phyloP scores from a whole-genome alignment of 495 filamentous ascomycete genomes.

The Lasiosphaeria ovina region DNA sequence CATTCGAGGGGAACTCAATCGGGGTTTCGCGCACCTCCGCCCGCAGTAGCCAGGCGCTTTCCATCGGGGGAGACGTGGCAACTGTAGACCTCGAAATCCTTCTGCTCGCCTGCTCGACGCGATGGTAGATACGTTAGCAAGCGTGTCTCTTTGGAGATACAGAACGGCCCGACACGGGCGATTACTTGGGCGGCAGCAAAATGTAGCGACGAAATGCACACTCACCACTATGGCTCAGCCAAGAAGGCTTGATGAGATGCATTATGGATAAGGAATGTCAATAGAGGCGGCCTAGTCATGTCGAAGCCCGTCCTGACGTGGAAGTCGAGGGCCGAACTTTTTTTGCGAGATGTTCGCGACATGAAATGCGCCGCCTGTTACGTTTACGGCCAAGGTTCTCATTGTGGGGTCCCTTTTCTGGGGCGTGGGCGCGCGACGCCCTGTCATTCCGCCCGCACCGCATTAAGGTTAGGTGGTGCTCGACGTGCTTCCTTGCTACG shows the following conservation, averaged over 20 bases:
- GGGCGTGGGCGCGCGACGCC: too few species aligned
- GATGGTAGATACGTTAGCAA: slow-evolving; percentile 14
- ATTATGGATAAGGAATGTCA: slow-evolving; percentile 39
- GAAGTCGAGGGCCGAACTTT: background rate
- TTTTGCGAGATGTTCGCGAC: background rate
- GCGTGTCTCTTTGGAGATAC: background rate
- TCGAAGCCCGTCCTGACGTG: slow-evolving; percentile 18
- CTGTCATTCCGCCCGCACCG: too few species aligned
- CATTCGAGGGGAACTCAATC: background rate
- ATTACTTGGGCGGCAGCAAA: background rate
- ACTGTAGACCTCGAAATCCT: slow-evolving; percentile 96
- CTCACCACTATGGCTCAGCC: slow-evolving; percentile 87
- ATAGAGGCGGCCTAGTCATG: slow-evolving; percentile 28
- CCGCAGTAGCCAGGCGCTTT: slow-evolving; percentile 83
- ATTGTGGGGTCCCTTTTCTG: too few species aligned
- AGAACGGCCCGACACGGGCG: background rate
- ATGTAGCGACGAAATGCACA: slow-evolving; percentile 7
- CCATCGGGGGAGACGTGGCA: slow-evolving; percentile 96
- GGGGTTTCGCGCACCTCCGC: slow-evolving; percentile 61
- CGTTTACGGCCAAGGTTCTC: too few species aligned
- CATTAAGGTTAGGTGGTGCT: too few species aligned
- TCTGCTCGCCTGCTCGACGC: slow-evolving; percentile 71
- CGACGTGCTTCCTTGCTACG: too few species aligned
- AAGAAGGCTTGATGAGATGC: slow-evolving; percentile 90
- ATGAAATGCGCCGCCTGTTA: too few species aligned